Percentiles rank a stretch among this genome's conserved stretches.
Conservation (phyloP, 1,284 basidiomycete species). For the Amylostereum areolatum region DNA sequence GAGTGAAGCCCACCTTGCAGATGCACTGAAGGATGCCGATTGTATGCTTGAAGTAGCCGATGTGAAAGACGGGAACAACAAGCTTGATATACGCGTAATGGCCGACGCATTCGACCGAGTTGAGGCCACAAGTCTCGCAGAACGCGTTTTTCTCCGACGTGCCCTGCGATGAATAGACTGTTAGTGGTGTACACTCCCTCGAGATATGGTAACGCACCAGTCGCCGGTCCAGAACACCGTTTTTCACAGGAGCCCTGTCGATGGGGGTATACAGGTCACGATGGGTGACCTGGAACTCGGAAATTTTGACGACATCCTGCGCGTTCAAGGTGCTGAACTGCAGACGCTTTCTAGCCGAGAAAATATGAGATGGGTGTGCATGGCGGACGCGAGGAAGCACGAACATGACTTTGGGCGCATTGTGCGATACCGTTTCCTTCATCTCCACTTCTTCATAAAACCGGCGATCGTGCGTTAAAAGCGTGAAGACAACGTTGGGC, state of each 20-base stretch:
- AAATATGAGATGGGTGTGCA: background rate
- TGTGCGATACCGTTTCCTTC: conserved; percentile 86
- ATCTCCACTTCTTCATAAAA: too few species aligned
- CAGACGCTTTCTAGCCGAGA: conserved; percentile 70
- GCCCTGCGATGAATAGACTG: too few species aligned
- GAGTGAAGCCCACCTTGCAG: conserved; percentile 69
- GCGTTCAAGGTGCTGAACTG: conserved; percentile 91
- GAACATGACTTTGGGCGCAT: conserved; percentile 90
- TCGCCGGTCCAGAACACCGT: conserved; percentile 87
- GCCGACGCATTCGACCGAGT: conserved; percentile 92
- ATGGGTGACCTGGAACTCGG: conserved; percentile 92
- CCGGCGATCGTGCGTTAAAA: too few species aligned
- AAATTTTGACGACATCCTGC: conserved; percentile 89
- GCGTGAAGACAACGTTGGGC: too few species aligned
- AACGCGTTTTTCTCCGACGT: conserved; percentile 91
- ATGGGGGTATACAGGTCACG: conserved; percentile 82
- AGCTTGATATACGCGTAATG: conserved; percentile 98
- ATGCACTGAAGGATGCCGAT: conserved; percentile 93
- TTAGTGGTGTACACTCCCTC: too few species aligned
- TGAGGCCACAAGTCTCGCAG: conserved; percentile 94
- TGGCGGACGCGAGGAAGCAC: conserved; percentile 22
- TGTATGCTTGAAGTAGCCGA: conserved; percentile 96
- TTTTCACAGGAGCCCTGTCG: conserved; percentile 79
- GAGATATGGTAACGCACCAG: conserved; percentile 49
- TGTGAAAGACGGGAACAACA: conserved; percentile 94